Evolutionary conservation across 192 early-diverging fungal genomes (phyloP), one percentile per base, ranked within the genome.

Genomic region (Backusella circina): DNA sequence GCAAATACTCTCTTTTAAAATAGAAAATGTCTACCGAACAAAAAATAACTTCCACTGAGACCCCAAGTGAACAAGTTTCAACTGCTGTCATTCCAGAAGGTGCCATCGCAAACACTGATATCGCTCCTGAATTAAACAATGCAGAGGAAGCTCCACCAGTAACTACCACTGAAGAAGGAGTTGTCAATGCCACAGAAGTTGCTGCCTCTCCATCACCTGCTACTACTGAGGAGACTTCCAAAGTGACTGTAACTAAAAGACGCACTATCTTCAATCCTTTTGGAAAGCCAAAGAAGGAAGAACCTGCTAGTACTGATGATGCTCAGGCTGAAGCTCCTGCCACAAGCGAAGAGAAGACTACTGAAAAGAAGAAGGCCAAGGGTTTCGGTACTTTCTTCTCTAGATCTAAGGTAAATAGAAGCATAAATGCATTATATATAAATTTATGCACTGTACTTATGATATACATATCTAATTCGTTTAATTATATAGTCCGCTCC

Each of bases 241-340:
- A 44, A 13, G 13, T 64, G 4, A 44, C 64, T 74, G 64, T 61
- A 18, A 73, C 71, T 18, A 73, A 73, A n/a, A 39, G 36, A 32
- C 50, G 71, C 16, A 73, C 71, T 5, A 54, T 73, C 33, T 73
- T 73, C 71, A 64, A 64, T 38, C 71, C 71, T 18, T 73, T 73
- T 36, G 71, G 33, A 10, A 73, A 73, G 12, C 23, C 54, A 23
- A 54, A 54, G 33, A 73, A 73, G 23, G 50, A 73, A 61, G 71
- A 61, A 28, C 23, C 54, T 28, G 26, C 23, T 26, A 61, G 23
- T 8, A 61, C 54, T 28, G 54, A 61, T 28, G 54, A 61, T 28
- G 23, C 21, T 26, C 54, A 61, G 54, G 54, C 2, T 5, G 15
- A 15, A 10, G 26, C 6, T 3, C 9, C 23, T 9, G 12, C 23